phyloP scores from a whole-genome alignment of 306 rosid genomes.

The Lathyrus tuberosus region DNA sequence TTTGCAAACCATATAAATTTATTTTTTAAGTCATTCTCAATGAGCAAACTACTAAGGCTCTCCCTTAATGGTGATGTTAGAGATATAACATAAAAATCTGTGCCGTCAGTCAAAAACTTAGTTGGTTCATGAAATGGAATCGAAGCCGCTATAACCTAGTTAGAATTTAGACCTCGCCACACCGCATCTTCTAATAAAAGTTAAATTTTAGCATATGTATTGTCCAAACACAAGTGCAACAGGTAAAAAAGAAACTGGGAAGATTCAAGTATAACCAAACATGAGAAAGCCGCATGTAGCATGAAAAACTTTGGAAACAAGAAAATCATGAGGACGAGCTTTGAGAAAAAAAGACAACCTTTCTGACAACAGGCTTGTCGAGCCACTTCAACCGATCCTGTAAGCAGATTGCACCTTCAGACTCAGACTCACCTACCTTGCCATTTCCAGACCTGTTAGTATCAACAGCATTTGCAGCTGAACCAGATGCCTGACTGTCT shows the following conservation, averaged over 20 bases:
- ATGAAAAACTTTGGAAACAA: not conserved
- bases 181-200: not conserved
- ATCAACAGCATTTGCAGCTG: constrained; percentile 54
- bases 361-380: constrained; percentile 60
- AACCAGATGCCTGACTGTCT: constrained; percentile 64
- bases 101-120: not conserved
- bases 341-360: constrained; percentile 49
- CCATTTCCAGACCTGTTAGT: constrained; percentile 49
- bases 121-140: not conserved
- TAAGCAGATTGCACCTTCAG: constrained; percentile 57
- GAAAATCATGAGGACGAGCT: constrained; percentile 25
- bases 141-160: not conserved
- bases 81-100: not conserved
- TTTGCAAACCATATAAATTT: not conserved
- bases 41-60: not conserved
- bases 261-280: not conserved
- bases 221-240: not conserved
- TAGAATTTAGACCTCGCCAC: not conserved
- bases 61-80: not conserved
- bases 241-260: constrained; percentile 6
- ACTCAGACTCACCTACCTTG: constrained; percentile 61
- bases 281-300: not conserved
- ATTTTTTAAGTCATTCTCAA: not conserved
- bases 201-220: not conserved
- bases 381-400: constrained; percentile 68